phyloP scores from a whole-genome alignment of 495 filamentous ascomycete genomes.

The Tuber umbilicatum region DNA sequence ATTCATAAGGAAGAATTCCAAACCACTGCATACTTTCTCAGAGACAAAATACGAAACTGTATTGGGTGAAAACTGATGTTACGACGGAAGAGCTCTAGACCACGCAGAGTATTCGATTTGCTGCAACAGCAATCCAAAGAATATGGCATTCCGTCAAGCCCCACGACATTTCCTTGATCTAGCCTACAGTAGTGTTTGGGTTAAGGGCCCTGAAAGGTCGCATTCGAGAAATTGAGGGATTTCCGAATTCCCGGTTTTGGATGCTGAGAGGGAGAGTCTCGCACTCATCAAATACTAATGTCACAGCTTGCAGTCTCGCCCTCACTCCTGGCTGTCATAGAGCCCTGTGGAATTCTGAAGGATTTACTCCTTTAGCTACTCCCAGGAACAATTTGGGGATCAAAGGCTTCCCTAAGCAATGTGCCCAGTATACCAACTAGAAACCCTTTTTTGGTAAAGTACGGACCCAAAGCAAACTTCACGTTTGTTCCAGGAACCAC shows the following conservation, averaged over 20 bases:
- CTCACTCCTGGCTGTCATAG: constrained; percentile 57
- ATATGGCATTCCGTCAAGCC: constrained; percentile 55
- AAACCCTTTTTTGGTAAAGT: constrained; percentile 49
- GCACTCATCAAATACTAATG: constrained; percentile 29
- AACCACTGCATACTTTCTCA: too few species aligned
- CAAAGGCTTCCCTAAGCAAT: constrained; percentile 63
- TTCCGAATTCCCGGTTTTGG: constrained; percentile 21
- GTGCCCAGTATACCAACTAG: constrained; percentile 56
- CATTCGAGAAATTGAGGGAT: constrained; percentile 16
- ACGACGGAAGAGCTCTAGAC: constrained; percentile 50
- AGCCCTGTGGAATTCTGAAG: constrained; percentile 54
- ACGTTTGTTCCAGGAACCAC: constrained; percentile 55
- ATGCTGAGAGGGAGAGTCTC: constrained; percentile 23
- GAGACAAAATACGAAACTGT: too few species aligned
- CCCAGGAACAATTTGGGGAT: constrained; percentile 52
- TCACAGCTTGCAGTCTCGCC: constrained; percentile 46
- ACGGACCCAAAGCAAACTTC: constrained; percentile 56
- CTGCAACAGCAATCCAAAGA: constrained; percentile 43
- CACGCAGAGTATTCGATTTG: constrained; percentile 53
- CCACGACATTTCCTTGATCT: constrained; percentile 49
- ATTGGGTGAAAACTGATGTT: constrained; percentile 54
- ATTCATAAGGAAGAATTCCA: too few species aligned
- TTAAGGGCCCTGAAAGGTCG: constrained; percentile 26
- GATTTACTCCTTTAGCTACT: constrained; percentile 43
- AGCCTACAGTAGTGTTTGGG: constrained; percentile 55